phyloP scores from a whole-genome alignment of 257 asterid genomes.

The Penstemon newberryi region DNA sequence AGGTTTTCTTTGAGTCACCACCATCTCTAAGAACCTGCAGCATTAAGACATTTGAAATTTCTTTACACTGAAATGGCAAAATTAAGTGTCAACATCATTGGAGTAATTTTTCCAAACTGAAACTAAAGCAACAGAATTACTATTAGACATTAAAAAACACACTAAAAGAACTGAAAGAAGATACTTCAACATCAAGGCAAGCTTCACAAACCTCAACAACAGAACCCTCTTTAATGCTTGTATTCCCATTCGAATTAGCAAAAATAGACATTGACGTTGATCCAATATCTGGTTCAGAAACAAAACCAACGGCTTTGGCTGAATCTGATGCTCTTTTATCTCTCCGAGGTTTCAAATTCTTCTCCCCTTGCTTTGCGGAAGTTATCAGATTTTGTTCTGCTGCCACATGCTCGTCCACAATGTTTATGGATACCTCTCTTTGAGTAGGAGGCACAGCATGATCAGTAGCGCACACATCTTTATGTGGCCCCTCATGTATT shows the following conservation, averaged over 20 bases:
- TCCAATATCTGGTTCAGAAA: conserved; percentile 43
- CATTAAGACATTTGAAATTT: conserved; percentile 23
- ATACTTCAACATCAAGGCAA: conserved; percentile 19
- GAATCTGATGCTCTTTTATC: conserved; percentile 38
- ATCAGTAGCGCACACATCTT: conserved; percentile 33
- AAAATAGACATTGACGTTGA: conserved; percentile 29
- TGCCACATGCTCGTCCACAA: conserved; percentile 34
- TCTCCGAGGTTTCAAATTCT: conserved; percentile 40
- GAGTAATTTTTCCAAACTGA: too few species aligned
- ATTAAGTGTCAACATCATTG: neutral
- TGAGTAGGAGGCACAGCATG: conserved; percentile 36
- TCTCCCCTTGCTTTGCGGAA: conserved; percentile 40
- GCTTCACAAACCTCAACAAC: conserved; percentile 71
- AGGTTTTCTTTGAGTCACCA: conserved; percentile 63
- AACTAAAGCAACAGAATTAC: too few species aligned
- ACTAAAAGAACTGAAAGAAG: conserved; percentile 20
- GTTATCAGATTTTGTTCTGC: conserved; percentile 35
- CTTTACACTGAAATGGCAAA: conserved; percentile 16
- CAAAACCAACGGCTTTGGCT: conserved; percentile 34
- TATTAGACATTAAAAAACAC: neutral
- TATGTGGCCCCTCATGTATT: conserved; percentile 38
- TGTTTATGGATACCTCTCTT: conserved; percentile 36
- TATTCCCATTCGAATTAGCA: conserved; percentile 24
- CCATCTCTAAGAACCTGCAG: conserved; percentile 76
- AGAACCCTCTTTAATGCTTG: conserved; percentile 64